Percentiles rank a stretch among this genome's conserved stretches.
phyloP scores from a whole-genome alignment of 352 stramenopile species.

The Globisporangium lucens region DNA sequence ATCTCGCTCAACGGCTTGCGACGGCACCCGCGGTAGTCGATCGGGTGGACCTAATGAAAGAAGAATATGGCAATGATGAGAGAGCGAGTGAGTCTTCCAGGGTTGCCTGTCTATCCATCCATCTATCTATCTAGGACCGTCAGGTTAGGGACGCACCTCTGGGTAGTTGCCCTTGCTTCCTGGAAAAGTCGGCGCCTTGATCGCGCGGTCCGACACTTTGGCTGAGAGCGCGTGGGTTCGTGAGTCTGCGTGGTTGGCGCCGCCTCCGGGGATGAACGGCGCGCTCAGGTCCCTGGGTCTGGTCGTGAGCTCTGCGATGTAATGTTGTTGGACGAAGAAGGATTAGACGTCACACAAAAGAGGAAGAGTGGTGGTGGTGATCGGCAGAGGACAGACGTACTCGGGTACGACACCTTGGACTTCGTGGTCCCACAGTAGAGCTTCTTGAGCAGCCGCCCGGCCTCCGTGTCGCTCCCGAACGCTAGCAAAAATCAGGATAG shows the following conservation, averaged over 20 bases:
- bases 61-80: neutral
- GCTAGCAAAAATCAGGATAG: slow-evolving; percentile 7
- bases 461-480: slow-evolving; percentile 75
- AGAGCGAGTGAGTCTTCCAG: neutral
- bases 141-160: slow-evolving; percentile 23
- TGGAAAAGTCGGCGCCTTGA: slow-evolving; percentile 42
- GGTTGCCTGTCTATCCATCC: neutral
- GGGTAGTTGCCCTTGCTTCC: slow-evolving; percentile 21
- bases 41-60: slow-evolving; percentile 41
- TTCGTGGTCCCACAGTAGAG: slow-evolving; percentile 68
- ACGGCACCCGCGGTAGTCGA: slow-evolving; percentile 45
- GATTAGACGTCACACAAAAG: neutral
- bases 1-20: slow-evolving; percentile 70
- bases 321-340: neutral
- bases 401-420: slow-evolving; percentile 68
- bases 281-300: slow-evolving; percentile 31
- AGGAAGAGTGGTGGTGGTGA: neutral
- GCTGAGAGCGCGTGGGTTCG: slow-evolving; percentile 43
- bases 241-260: slow-evolving; percentile 31
- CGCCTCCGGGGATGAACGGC: slow-evolving; percentile 68
- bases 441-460: slow-evolving; percentile 68
- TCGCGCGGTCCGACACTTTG: slow-evolving; percentile 63
- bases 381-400: slow-evolving; percentile 25
- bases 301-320: slow-evolving; percentile 44
- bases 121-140: no score